Evolutionary conservation across 345 rosid genomes (phyloP).

Genomic region (Melaleuca alternifolia): DNA sequence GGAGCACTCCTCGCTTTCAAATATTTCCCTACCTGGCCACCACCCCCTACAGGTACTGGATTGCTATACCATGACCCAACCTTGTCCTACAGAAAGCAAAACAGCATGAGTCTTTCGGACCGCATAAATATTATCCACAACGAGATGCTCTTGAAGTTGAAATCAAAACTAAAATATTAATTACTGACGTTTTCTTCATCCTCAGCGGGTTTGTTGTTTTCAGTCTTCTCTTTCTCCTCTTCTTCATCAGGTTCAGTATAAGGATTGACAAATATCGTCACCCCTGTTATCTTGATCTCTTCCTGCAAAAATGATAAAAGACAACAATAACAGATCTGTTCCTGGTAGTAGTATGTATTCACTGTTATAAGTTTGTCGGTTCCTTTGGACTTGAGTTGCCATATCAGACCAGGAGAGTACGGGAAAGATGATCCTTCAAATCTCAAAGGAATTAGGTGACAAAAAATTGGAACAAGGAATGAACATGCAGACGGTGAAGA

Average conservation of each 20-base stretch:
- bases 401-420: background rate
- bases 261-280: slow-evolving; percentile 77
- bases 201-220: slow-evolving; percentile 31
- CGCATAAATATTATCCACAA: background rate
- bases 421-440: background rate
- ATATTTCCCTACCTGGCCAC: slow-evolving; percentile 71
- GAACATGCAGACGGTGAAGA: background rate
- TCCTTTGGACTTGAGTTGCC: background rate
- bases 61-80: slow-evolving; percentile 92
- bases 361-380: background rate
- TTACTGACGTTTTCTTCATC: slow-evolving; percentile 56
- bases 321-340: background rate
- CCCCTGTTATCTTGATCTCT: slow-evolving; percentile 71
- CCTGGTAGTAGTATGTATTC: background rate
- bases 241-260: slow-evolving; percentile 75
- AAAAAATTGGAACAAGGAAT: background rate
- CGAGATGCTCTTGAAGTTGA: background rate
- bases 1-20: slow-evolving; percentile 19
- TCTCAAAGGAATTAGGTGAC: background rate
- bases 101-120: background rate
- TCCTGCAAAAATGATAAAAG: slow-evolving; percentile 37
- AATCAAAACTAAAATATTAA: slow-evolving; percentile 2
- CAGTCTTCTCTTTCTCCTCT: slow-evolving; percentile 61
- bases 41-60: slow-evolving; percentile 39
- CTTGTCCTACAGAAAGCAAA: slow-evolving; percentile 44